Percentiles rank a stretch among this genome's conserved stretches.
phyloP scores from a whole-genome alignment of 371 early-diverging fungal genomes.

The Apophysomyces sp. region DNA sequence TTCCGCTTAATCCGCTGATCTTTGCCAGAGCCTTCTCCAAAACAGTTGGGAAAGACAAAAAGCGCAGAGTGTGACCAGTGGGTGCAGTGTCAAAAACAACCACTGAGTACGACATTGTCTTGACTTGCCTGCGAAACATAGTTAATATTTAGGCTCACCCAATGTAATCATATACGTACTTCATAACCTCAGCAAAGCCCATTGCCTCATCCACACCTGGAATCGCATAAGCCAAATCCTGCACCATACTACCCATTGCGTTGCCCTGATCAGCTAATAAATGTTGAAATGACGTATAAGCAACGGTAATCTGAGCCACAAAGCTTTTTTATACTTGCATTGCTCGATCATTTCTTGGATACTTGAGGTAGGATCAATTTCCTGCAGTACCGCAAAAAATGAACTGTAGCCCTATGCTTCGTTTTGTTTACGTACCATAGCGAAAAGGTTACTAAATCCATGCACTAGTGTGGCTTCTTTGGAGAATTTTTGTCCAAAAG shows the following conservation, averaged over 20 bases:
- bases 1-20: constrained; percentile 87
- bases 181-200: constrained; percentile 99
- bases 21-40: constrained; percentile 96
- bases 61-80: constrained; percentile 98
- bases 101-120: constrained; percentile 97
- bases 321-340: constrained; percentile 43
- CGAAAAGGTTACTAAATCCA: constrained; percentile 92
- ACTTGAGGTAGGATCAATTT: constrained; percentile 97
- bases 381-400: constrained; percentile 45
- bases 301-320: not conserved
- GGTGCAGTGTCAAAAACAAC: constrained; percentile 99
- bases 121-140: constrained; percentile 69
- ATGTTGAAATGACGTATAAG: not conserved
- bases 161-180: constrained; percentile 50
- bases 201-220: constrained; percentile 99
- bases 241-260: constrained; percentile 87
- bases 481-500: constrained; percentile 97
- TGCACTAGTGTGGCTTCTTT: constrained; percentile 94
- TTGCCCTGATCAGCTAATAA: constrained; percentile 72
- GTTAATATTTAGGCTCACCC: not conserved
- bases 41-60: constrained; percentile 96
- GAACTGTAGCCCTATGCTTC: not conserved
- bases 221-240: constrained; percentile 96
- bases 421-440: constrained; percentile 71
- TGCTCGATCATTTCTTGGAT: constrained; percentile 97